Base-by-base conservation (phyloP, 2,329 filamentous ascomycete genomes). In the Rhynchosporium agropyri region DNA sequence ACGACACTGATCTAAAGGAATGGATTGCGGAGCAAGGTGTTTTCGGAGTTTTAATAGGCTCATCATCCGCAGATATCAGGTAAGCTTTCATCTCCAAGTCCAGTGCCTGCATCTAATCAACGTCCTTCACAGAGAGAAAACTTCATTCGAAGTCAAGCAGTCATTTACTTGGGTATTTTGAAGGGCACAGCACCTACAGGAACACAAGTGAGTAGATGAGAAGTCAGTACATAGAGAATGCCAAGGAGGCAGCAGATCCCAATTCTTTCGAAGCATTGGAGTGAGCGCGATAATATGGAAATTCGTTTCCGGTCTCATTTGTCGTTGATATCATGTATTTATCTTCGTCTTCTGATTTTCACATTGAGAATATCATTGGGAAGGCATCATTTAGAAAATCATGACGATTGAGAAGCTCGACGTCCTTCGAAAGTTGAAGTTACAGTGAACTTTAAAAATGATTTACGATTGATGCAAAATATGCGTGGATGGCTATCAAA, bases 21-120 rank as follows among this genome's bases (percentile, higher is more conserved):
- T 90, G 87, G 87, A 82, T 89, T 66, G 86, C 86, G 0, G 87
- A 89, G 73, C 82, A 87, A 74, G 87, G 87, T 1, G 72, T 69
- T 2, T 90, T 89, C 71, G 77, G 83, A 61, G 80, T 87, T 1
- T 70, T 88, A 51, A 79, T 90, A 68, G 87, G 85, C 2, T 81
- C 86, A 8, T 87, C 83, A 50, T 85, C 84, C 63, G 79, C 75
- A 46, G 86, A 89, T 78, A 86, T 89, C 70, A 81, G 82, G 86
- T 87, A 76, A 71, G 81, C 58, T 57, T 15, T 43, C 20, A 31
- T 29, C 50, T 36, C 9, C 50, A 31, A n/a, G 36, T 13, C 28
- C 40, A 12, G 38, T 15, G 3, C 55, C 31, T 15, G 36, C 6
- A 40, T 43, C 26, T 53, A 49, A 13, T 58, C 66, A 53, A 70